phyloP scores from a whole-genome alignment of 1,284 basidiomycete species.

The Cutaneotrichosporon cavernicola region DNA sequence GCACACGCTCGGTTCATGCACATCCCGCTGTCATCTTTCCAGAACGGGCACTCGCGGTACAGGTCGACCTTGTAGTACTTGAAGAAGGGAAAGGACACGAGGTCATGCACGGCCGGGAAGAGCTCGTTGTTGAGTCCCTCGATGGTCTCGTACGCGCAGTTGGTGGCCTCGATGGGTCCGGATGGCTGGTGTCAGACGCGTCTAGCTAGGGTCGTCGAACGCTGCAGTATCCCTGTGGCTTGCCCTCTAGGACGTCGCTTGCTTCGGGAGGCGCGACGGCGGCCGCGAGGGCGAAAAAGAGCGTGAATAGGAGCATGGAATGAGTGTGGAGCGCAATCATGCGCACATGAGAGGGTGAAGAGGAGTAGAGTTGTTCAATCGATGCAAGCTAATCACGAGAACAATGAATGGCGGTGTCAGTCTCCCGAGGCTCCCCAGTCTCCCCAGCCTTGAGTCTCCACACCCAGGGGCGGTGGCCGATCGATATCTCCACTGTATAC shows the following conservation, averaged over 20 bases:
- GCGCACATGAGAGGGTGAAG: background rate
- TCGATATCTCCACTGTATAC: too few species aligned
- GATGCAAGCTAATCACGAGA: background rate
- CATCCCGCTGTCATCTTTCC: constrained; percentile 81
- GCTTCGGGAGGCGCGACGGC: constrained; percentile 28
- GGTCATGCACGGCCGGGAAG: constrained; percentile 68
- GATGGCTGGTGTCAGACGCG: constrained; percentile 63
- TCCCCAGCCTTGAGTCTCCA: too few species aligned
- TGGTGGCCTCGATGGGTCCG: constrained; percentile 93
- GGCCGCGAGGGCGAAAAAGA: constrained; percentile 4
- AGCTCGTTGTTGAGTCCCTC: constrained; percentile 83
- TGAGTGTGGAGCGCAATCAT: constrained; percentile 2
- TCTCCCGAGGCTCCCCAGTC: too few species aligned
- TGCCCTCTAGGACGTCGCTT: constrained; percentile 52
- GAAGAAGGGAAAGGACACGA: constrained; percentile 92
- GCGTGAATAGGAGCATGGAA: constrained; percentile 1
- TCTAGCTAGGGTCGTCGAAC: constrained; percentile 23
- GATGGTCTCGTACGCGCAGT: constrained; percentile 91
- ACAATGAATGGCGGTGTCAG: background rate
- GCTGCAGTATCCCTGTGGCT: constrained; percentile 52
- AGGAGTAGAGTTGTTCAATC: background rate
- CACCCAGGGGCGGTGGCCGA: too few species aligned
- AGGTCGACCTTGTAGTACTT: constrained; percentile 92
- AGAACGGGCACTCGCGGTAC: constrained; percentile 96
- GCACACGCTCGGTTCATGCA: constrained; percentile 92